These are phyloP conservation scores for Pseudopithomyces chartarum DNA, from an alignment of 2,329 filamentous ascomycete species.

Conservation along the genomic window DNA sequence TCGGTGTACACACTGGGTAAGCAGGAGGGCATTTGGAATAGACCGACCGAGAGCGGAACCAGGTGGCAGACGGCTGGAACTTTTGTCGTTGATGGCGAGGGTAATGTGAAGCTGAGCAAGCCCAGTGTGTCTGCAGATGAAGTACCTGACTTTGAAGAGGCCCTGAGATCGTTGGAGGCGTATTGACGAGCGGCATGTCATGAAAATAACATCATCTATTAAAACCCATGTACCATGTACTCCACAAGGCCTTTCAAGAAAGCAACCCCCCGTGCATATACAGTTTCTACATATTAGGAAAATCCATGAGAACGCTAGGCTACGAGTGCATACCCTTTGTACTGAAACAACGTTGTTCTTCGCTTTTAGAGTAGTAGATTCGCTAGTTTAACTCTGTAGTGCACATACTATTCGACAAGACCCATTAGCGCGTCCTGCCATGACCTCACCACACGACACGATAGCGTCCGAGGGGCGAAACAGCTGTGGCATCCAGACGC, in stretches of 20 bases:
- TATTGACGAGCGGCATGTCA: background rate
- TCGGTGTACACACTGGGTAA: slow-evolving; percentile 63
- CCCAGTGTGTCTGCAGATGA: slow-evolving; percentile 58
- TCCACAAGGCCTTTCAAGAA: background rate
- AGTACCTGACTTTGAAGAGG: slow-evolving; percentile 59
- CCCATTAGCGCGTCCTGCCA: slow-evolving; percentile 1
- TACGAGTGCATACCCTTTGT: no score
- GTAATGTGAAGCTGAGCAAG: slow-evolving; percentile 59
- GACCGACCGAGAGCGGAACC: slow-evolving; percentile 67
- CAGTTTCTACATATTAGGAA: no score
- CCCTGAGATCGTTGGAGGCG: slow-evolving; percentile 37
- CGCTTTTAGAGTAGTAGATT: background rate
- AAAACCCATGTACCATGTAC: no score
- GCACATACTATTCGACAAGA: background rate
- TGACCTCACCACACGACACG: slow-evolving; percentile 21
- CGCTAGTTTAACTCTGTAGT: background rate
- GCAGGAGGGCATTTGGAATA: slow-evolving; percentile 69
- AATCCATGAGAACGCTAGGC: no score
- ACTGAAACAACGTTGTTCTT: no score
- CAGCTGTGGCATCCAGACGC: slow-evolving; percentile 3
- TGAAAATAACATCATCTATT: background rate
- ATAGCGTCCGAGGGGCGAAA: slow-evolving; percentile 6
- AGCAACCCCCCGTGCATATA: no score
- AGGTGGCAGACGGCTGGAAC: slow-evolving; percentile 72
- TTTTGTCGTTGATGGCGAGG: slow-evolving; percentile 63